Evolutionary conservation across 306 rosid genomes (phyloP), one percentile per base, ranked within the genome.

Genomic region (Sophora flavescens): DNA sequence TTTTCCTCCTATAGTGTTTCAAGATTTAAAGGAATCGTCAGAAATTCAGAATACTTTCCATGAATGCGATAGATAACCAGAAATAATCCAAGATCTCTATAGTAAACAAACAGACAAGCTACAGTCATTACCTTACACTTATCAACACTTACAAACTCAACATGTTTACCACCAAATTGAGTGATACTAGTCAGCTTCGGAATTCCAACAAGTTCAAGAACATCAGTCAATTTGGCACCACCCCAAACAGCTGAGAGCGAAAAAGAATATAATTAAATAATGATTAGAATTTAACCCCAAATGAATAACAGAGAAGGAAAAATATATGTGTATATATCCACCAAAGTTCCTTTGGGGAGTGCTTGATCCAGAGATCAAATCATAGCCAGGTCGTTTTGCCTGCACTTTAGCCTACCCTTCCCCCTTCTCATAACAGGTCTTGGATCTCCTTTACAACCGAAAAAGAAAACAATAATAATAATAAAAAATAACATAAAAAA

Each of bases 111-210:
- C 22, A 22, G 6, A 63, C 9, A 48, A 59, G 57, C 76, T 79
- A 77, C 48, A 54, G 59, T 51, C 60, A 74, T 87, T 84, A 91
- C 98, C 97, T 95, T 89, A 77, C 98, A 95, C 89, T 58, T 85
- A 75, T 92, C 98, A 68, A 95, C 57, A 81, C 98, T 95, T 44
- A 95, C 89, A 81, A 95, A 95, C 81, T 95, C 98, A 39, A 90
- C 97, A 88, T 95, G 98, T 77, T 85, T 92, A 57, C 98, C 98
- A 50, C 98, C 97, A 61, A 70, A 80, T 38, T 78, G 77, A 53
- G 93, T 90, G 53, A 32, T 62, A 42, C 87, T 75, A 33, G 91
- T 78, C 67, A 95, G 66, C 79, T 90, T 88, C 13, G 92, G 84
- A 66, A 95, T 70, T 84, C 98, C 97, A 32, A 89, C 87, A 22